These are phyloP conservation scores for Schwanniomyces sp. DNA, from an alignment of 805 yeast species.

Conservation along the genomic window DNA sequence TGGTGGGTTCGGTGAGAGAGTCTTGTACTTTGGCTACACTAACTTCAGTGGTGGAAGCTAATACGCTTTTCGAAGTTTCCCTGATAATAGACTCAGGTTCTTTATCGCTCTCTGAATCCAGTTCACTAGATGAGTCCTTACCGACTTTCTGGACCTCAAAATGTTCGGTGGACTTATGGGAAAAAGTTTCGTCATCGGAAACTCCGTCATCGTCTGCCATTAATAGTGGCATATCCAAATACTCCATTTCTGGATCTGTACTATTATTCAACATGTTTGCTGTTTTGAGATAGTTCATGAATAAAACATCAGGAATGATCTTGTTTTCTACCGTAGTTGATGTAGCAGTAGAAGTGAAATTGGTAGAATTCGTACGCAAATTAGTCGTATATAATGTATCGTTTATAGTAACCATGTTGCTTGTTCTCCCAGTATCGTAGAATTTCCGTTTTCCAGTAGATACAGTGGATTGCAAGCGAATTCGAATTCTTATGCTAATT, in stretches of 20 bases:
- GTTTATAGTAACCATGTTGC: slow-evolving; percentile 13
- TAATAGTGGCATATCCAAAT: slow-evolving; percentile 28
- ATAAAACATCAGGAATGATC: neutral
- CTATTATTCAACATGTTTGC: slow-evolving; percentile 1
- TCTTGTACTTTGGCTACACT: neutral
- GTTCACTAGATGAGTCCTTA: slow-evolving; percentile 9
- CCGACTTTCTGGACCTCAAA: neutral
- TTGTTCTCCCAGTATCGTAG: slow-evolving; percentile 5
- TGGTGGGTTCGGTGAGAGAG: neutral
- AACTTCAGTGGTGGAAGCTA: neutral
- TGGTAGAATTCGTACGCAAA: neutral
- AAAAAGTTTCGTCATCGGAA: slow-evolving; percentile 23
- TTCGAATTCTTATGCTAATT: neutral
- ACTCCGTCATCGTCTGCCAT: slow-evolving; percentile 31
- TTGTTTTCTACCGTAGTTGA: neutral
- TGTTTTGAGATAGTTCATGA: neutral
- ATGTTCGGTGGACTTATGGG: neutral
- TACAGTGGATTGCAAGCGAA: neutral
- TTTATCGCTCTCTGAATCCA: slow-evolving; percentile 20
- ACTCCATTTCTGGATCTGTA: neutral
- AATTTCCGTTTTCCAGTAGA: slow-evolving; percentile 9
- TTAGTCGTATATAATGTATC: slow-evolving; percentile 9
- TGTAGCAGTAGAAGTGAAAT: neutral
- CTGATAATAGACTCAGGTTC: neutral
- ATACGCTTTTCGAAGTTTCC: neutral